These are phyloP conservation scores for Cercospora brassicicola DNA, from an alignment of 2,329 filamentous ascomycete genomes.

Conservation along the genomic window DNA sequence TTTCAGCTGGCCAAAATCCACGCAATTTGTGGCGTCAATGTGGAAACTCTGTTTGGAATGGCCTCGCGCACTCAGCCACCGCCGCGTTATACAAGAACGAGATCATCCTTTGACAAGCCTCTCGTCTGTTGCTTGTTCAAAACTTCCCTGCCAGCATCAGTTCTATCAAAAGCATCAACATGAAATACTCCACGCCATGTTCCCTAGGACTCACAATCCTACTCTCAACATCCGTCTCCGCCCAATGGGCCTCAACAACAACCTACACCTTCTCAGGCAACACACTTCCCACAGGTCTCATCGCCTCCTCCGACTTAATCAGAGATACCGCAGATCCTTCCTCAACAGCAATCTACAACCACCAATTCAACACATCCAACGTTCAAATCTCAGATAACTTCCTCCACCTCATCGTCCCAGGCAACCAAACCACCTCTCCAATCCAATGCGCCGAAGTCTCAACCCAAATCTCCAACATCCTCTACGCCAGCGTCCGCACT, in stretches of 20 bases:
- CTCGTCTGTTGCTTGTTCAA: neutral
- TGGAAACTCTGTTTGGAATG: neutral
- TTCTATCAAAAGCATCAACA: neutral
- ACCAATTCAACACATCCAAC: constrained; percentile 15
- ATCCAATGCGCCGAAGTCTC: constrained; percentile 22
- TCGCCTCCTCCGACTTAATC: constrained; percentile 3
- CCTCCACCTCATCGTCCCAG: constrained; percentile 23
- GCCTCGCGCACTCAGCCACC: neutral
- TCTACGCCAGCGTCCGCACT: constrained; percentile 24
- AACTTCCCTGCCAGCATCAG: neutral
- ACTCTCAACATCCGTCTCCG: neutral
- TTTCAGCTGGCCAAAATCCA: neutral
- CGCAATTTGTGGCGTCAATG: neutral
- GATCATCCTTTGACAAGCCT: neutral
- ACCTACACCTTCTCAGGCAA: constrained; percentile 12
- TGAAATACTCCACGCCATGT: neutral
- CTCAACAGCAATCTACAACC: neutral
- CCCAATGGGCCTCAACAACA: constrained; percentile 15
- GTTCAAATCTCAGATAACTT: constrained; percentile 17
- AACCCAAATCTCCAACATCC: constrained; percentile 16
- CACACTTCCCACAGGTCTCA: constrained; percentile 11
- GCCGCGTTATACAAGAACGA: neutral
- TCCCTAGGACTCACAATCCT: neutral
- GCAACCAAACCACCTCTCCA: constrained; percentile 16
- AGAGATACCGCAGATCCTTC: neutral